These are phyloP conservation scores for Suillus subaureus DNA, from an alignment of 768 basidiomycete genomes.

Conservation along the genomic window DNA sequence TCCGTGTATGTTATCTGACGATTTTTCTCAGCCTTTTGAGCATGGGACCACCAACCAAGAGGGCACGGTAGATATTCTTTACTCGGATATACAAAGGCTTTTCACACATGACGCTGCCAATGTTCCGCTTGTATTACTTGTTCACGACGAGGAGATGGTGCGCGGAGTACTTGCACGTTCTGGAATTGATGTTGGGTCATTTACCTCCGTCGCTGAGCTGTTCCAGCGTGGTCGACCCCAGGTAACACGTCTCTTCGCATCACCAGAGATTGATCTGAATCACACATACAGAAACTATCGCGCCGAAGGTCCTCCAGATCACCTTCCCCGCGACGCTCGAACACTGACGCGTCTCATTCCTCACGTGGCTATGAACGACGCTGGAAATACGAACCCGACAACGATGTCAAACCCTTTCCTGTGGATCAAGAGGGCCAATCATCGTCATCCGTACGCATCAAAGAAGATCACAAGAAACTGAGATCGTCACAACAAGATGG, in stretches of 20 bases:
- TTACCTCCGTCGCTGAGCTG: conserved; percentile 36
- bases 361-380: conserved; percentile 3
- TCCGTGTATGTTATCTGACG: background rate
- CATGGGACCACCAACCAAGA: conserved; percentile 12
- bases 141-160: conserved; percentile 44
- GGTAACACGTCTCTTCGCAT: conserved; percentile 7
- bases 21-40: conserved; percentile 20
- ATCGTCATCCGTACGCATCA: background rate
- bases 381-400: background rate
- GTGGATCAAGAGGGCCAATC: conserved; percentile 1
- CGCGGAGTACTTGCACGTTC: conserved; percentile 41
- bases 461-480: conserved; percentile 2
- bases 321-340: conserved; percentile 12
- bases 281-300: conserved; percentile 14
- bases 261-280: background rate
- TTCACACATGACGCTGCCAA: conserved; percentile 22
- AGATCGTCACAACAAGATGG: background rate
- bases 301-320: conserved; percentile 12
- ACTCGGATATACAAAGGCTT: conserved; percentile 20
- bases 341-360: background rate
- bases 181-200: conserved; percentile 44
- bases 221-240: conserved; percentile 12
- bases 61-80: conserved; percentile 8
- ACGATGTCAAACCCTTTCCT: conserved; percentile 1
- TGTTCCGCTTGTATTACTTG: conserved; percentile 47